These are phyloP conservation scores for Leccinum laetum DNA, from an alignment of 1,284 basidiomycete genomes.

Conservation along the genomic window DNA sequence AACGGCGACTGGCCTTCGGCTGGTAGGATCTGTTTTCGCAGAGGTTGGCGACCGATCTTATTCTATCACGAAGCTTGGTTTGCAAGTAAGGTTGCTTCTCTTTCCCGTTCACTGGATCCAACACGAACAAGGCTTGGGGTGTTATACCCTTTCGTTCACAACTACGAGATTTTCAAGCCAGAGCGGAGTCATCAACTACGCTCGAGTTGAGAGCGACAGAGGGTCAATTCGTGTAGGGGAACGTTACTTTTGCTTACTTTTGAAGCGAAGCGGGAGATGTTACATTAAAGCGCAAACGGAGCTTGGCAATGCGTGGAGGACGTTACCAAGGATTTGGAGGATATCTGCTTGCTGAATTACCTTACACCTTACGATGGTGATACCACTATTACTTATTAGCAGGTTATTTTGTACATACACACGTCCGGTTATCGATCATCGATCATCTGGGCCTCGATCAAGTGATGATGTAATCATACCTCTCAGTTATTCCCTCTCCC, in stretches of 20 bases:
- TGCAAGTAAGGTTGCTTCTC: constrained; percentile 14
- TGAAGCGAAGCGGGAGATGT: constrained; percentile 7
- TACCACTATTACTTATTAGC: too few species aligned
- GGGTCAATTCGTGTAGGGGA: constrained; percentile 12
- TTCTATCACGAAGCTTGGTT: constrained; percentile 18
- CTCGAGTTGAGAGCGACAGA: constrained; percentile 7
- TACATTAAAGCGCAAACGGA: constrained; percentile 20
- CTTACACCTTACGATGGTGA: background rate
- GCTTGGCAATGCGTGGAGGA: constrained; percentile 12
- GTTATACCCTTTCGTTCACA: constrained; percentile 16
- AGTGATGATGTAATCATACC: too few species aligned
- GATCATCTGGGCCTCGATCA: too few species aligned
- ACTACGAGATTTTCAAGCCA: constrained; percentile 18
- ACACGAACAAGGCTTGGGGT: background rate
- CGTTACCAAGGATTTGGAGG: constrained; percentile 11
- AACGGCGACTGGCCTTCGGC: constrained; percentile 2
- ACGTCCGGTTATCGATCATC: too few species aligned
- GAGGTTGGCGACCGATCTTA: constrained; percentile 19
- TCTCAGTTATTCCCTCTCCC: too few species aligned
- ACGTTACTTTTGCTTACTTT: constrained; percentile 14
- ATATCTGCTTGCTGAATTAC: constrained; percentile 11
- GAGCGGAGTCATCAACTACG: constrained; percentile 19
- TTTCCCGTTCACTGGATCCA: constrained; percentile 11
- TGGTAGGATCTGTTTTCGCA: constrained; percentile 18
- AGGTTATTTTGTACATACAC: too few species aligned